phyloP scores from a whole-genome alignment of 495 filamentous ascomycete species.

The Annulohypoxylon moriforme region DNA sequence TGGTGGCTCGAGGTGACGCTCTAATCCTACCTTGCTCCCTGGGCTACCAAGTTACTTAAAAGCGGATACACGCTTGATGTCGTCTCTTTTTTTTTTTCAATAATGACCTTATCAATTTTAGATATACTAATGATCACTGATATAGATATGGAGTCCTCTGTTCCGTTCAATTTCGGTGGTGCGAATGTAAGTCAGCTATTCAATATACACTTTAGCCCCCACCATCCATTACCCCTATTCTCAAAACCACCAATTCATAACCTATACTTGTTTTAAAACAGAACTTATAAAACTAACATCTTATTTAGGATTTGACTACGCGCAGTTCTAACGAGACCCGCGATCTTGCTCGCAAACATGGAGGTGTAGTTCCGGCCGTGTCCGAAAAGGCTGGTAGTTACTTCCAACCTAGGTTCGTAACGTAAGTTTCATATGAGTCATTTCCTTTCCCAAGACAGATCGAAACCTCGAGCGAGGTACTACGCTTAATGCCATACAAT shows the following conservation, averaged over 20 bases:
- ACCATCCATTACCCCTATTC: not conserved
- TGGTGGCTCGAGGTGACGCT: not conserved
- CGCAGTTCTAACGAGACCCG: not conserved
- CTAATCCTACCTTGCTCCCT: not conserved
- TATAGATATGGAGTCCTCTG: not conserved
- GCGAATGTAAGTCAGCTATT: not conserved
- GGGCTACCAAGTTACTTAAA: not conserved
- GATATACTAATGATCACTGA: not conserved
- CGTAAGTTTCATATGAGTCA: not conserved
- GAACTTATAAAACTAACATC: not conserved
- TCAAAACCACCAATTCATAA: not conserved
- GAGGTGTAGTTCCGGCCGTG: not conserved
- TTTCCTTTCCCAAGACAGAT: not conserved
- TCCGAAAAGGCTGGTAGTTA: not conserved
- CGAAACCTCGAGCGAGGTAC: not conserved
- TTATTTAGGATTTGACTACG: not conserved
- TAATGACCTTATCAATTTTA: not conserved
- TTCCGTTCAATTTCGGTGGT: not conserved
- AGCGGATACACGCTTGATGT: not conserved
- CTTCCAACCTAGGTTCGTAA: not conserved
- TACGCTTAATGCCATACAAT: not conserved
- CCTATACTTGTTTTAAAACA: not conserved
- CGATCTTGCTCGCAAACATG: not conserved
- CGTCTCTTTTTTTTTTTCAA: not conserved
- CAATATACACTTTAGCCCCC: not conserved